Conservation (phyloP, 495 filamentous ascomycete genomes). For the Podospora australis region DNA sequence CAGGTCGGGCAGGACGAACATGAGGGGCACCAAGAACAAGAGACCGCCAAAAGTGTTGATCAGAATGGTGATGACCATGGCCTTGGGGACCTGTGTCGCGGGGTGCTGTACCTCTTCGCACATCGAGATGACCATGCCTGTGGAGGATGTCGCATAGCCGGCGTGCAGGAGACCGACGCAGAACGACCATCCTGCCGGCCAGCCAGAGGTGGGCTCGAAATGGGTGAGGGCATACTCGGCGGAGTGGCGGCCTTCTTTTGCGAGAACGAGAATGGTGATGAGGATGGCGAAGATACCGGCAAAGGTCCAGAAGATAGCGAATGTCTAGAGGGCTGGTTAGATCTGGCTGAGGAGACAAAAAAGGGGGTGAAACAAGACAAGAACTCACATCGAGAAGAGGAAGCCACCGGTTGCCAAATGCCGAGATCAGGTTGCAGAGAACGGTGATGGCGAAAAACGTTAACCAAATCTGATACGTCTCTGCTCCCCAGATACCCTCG, state of each 20-base stretch:
- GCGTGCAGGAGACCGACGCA: constrained; percentile 43
- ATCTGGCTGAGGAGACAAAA: not conserved
- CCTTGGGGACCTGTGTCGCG: constrained; percentile 44
- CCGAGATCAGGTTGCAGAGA: constrained; percentile 48
- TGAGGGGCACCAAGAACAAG: constrained; percentile 43
- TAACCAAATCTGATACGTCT: constrained; percentile 52
- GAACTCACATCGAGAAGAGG: constrained; percentile 48
- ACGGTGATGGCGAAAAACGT: constrained; percentile 54
- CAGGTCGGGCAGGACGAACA: constrained; percentile 44
- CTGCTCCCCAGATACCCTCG: constrained; percentile 33
- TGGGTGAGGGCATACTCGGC: constrained; percentile 37
- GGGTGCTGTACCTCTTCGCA: constrained; percentile 44
- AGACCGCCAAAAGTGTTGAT: constrained; percentile 45
- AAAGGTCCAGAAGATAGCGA: constrained; percentile 48
- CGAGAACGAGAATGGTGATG: constrained; percentile 37
- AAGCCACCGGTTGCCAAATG: constrained; percentile 50
- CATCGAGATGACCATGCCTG: constrained; percentile 49
- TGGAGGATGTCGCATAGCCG: constrained; percentile 46
- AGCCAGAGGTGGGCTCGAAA: constrained; percentile 42
- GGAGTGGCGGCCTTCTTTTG: constrained; percentile 37
- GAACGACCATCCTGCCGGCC: constrained; percentile 45
- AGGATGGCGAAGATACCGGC: constrained; percentile 40
- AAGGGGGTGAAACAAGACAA: not conserved
- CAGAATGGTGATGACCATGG: constrained; percentile 44
- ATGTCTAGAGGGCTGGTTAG: constrained; percentile 28